Evolutionary conservation across 352 stramenopile genomes (phyloP).

Genomic region (Blastocystis hominis): DNA sequence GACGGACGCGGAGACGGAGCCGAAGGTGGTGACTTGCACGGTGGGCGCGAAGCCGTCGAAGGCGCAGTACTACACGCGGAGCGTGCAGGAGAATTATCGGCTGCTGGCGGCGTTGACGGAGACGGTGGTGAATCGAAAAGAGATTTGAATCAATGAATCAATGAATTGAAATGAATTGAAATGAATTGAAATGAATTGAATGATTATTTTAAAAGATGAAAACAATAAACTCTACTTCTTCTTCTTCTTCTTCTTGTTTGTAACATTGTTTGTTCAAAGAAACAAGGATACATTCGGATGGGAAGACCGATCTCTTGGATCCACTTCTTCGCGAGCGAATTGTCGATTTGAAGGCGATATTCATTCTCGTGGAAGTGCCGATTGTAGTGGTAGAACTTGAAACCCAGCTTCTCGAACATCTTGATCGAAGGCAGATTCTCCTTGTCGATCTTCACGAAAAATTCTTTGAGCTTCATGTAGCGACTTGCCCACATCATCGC

Average conservation of each 20-base stretch:
- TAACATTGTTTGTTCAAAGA: background rate
- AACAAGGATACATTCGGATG: slow-evolving; percentile 27
- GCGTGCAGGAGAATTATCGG: slow-evolving; percentile 37
- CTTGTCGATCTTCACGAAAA: slow-evolving; percentile 58
- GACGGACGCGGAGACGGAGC: background rate
- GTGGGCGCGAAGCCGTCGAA: slow-evolving; percentile 11
- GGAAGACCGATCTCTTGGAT: slow-evolving; percentile 26
- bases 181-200: too few relatives aligned
- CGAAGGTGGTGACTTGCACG: slow-evolving; percentile 49
- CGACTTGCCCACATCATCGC: slow-evolving; percentile 49
- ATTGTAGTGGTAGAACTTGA: slow-evolving; percentile 43
- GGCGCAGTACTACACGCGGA: slow-evolving; percentile 17
- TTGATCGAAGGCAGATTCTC: slow-evolving; percentile 43
- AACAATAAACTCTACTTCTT: too few relatives aligned
- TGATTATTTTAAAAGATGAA: too few relatives aligned
- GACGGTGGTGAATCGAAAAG: background rate
- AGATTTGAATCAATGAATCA: background rate
- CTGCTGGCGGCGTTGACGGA: slow-evolving; percentile 20
- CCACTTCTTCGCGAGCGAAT: slow-evolving; percentile 33
- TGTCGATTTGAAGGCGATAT: slow-evolving; percentile 18
- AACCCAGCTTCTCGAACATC: slow-evolving; percentile 57
- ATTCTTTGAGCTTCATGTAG: slow-evolving; percentile 53
- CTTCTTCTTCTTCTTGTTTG: too few relatives aligned
- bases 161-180: too few relatives aligned
- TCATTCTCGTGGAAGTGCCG: slow-evolving; percentile 48